Evolutionary conservation across 176 grass and related monocot species (phyloP).

Genomic region (Musa beccarii): DNA sequence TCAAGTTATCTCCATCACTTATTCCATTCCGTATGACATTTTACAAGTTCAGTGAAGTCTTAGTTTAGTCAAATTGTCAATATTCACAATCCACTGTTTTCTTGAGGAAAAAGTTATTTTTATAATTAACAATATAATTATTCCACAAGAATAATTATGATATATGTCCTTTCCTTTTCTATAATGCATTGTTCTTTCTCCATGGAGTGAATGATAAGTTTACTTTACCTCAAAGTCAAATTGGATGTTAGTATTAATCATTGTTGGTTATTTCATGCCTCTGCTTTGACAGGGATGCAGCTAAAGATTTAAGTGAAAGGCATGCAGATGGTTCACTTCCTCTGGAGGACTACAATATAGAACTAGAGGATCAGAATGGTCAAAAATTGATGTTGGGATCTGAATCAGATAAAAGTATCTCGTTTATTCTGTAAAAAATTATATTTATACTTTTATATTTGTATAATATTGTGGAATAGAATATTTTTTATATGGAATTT

Average conservation of each 20-base stretch:
- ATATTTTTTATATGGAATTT: background rate
- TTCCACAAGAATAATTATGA: too few species aligned
- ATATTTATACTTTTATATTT: slow-evolving; percentile 17
- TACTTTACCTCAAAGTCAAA: too few species aligned
- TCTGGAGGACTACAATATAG: slow-evolving; percentile 69
- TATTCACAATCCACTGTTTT: too few species aligned
- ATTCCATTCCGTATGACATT: too few species aligned
- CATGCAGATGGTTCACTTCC: slow-evolving; percentile 80
- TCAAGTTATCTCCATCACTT: too few species aligned
- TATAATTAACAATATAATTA: too few species aligned
- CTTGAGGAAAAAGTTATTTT: too few species aligned
- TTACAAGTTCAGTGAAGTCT: too few species aligned
- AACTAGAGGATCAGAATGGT: slow-evolving; percentile 91
- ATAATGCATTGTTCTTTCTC: too few species aligned
- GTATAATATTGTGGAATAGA: background rate
- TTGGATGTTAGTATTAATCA: background rate
- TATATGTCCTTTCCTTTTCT: too few species aligned
- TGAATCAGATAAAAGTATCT: slow-evolving; percentile 69
- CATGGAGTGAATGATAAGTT: too few species aligned
- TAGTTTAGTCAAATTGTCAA: too few species aligned
- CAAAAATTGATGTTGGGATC: slow-evolving; percentile 83
- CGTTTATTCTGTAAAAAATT: background rate
- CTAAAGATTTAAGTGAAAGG: slow-evolving; percentile 63
- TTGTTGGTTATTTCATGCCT: background rate
- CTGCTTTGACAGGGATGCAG: slow-evolving; percentile 52